These are phyloP conservation scores for Zizania latifolia DNA, from an alignment of 176 grass and related monocot genomes.

Conservation along the genomic window DNA sequence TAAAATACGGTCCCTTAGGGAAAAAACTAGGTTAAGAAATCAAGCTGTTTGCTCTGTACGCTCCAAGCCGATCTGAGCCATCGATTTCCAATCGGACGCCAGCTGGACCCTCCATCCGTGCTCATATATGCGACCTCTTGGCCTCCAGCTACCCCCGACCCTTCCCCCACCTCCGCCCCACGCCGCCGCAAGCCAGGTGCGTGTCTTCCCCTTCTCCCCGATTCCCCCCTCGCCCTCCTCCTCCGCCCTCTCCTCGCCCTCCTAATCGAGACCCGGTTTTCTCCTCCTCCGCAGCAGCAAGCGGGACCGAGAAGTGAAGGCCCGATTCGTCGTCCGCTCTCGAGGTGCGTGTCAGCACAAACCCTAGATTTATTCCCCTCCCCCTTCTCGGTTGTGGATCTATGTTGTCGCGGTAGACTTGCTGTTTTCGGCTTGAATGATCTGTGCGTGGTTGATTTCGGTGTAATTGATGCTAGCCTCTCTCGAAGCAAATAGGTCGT, in stretches of 20 bases:
- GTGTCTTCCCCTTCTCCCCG: too few species aligned
- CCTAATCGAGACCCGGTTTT: neutral
- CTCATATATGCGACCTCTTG: neutral
- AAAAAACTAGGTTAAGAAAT: too few species aligned
- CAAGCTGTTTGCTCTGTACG: too few species aligned
- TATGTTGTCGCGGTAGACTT: neutral
- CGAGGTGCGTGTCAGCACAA: neutral
- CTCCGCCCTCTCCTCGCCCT: neutral
- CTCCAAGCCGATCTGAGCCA: neutral
- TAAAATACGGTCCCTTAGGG: too few species aligned
- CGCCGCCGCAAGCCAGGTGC: neutral
- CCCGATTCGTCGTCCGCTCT: neutral
- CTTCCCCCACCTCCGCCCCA: neutral
- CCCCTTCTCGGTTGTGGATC: neutral
- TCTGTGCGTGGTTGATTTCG: neutral
- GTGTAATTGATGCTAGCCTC: neutral
- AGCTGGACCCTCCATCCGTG: neutral
- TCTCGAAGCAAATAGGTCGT: neutral
- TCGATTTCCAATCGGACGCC: neutral
- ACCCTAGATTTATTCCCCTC: neutral
- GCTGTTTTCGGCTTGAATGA: neutral
- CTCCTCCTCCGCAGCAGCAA: neutral
- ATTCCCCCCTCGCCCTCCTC: neutral
- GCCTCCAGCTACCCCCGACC: neutral
- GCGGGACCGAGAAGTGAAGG: neutral